Evolutionary conservation across 768 basidiomycete genomes (phyloP).

Genomic region (Pisolithus microcarpus): DNA sequence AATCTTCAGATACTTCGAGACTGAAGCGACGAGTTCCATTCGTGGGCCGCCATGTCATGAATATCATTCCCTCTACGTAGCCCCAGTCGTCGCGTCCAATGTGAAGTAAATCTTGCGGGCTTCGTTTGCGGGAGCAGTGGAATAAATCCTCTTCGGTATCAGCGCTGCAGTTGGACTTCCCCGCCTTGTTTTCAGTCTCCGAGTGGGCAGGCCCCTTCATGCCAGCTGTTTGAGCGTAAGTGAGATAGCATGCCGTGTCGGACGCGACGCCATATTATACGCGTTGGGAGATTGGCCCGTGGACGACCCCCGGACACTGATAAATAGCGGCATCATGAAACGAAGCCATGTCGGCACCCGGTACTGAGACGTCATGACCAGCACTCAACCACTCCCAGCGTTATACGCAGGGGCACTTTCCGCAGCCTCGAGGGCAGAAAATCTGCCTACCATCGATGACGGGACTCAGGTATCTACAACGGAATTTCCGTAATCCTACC

Average conservation of each 20-base stretch:
- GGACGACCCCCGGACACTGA: neutral
- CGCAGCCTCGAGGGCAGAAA: conserved; percentile 31
- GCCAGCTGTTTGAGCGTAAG: no score
- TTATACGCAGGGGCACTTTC: conserved; percentile 36
- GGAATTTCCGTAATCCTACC: neutral
- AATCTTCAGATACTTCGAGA: conserved; percentile 16
- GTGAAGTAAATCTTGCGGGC: conserved; percentile 27
- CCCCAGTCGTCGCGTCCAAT: conserved; percentile 27
- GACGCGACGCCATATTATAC: neutral
- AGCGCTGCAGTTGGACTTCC: conserved; percentile 1
- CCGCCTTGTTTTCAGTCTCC: neutral
- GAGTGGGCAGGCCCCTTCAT: conserved; percentile 3
- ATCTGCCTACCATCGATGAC: conserved; percentile 36
- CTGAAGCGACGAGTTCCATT: conserved; percentile 25
- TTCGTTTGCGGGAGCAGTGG: conserved; percentile 22
- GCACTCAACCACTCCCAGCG: conserved; percentile 27
- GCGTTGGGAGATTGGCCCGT: neutral
- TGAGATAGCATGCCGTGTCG: no score
- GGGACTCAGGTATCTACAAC: conserved; percentile 36
- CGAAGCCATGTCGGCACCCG: no score
- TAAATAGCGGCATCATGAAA: no score
- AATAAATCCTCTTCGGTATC: conserved; percentile 10
- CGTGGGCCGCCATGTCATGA: conserved; percentile 39
- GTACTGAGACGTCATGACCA: neutral
- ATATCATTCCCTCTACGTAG: conserved; percentile 35